Conservation (phyloP, 2,329 filamentous ascomycete genomes). For the Colletotrichum musae region DNA sequence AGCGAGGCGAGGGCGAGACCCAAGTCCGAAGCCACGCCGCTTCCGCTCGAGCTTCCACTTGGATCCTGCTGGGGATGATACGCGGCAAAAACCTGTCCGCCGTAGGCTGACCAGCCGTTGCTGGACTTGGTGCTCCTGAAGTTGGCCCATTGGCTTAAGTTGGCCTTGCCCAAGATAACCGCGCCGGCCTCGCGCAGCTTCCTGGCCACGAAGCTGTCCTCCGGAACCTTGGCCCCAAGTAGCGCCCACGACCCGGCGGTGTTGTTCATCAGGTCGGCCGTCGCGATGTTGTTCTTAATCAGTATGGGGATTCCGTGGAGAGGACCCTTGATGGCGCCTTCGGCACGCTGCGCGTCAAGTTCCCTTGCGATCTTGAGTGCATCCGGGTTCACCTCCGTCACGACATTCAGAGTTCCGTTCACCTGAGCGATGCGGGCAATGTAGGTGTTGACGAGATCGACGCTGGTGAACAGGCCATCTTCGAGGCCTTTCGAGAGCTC, state of each 20-base stretch:
- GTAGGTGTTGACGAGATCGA: conserved; percentile 53
- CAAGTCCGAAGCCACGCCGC: conserved; percentile 70
- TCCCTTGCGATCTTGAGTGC: conserved; percentile 49
- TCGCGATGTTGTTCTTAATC: conserved; percentile 77
- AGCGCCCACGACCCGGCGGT: conserved; percentile 72
- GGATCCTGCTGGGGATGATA: conserved; percentile 75
- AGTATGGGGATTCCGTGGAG: conserved; percentile 76
- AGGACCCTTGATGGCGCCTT: conserved; percentile 53
- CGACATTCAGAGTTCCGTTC: conserved; percentile 47
- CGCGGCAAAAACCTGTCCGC: conserved; percentile 72
- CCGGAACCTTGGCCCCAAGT: conserved; percentile 66
- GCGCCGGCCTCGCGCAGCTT: conserved; percentile 72
- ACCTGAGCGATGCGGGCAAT: conserved; percentile 46
- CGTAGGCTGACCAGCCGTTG: conserved; percentile 75
- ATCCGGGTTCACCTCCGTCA: conserved; percentile 55
- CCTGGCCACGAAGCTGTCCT: conserved; percentile 69
- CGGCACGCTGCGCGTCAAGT: conserved; percentile 50
- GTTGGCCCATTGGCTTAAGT: conserved; percentile 75
- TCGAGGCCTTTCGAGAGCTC: conserved; percentile 52
- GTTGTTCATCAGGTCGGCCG: conserved; percentile 72
- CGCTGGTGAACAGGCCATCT: conserved; percentile 51
- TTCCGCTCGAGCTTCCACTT: conserved; percentile 72
- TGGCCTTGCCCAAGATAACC: conserved; percentile 75
- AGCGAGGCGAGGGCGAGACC: conserved; percentile 72
- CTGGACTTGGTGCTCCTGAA: conserved; percentile 69